A percentile compares a stretch with the other conserved stretches of the same genome.
phyloP scores from a whole-genome alignment of 495 filamentous ascomycete genomes.

The Xylaria cubensis region DNA sequence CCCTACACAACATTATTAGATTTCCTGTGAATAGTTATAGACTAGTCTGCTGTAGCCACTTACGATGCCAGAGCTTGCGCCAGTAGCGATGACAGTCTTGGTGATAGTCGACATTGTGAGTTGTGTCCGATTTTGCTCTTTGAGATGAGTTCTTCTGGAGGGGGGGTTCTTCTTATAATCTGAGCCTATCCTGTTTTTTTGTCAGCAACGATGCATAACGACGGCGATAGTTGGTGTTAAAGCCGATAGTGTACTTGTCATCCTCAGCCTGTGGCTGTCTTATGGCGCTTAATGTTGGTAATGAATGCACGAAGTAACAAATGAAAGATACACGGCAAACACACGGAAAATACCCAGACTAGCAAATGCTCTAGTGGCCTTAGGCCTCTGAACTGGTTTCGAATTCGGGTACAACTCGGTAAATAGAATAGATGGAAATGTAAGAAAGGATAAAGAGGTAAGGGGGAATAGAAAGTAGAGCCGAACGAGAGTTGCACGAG shows the following conservation, averaged over 20 bases:
- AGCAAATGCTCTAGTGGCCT: not conserved
- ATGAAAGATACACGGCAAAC: not conserved
- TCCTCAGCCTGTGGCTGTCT: not conserved
- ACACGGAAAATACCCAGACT: not conserved
- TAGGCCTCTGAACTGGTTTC: not conserved
- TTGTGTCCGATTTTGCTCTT: not conserved
- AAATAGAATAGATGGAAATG: too few relatives aligned
- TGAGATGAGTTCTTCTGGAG: not conserved
- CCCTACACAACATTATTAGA: slow-evolving; percentile 40
- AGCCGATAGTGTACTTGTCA: not conserved
- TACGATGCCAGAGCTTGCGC: slow-evolving; percentile 53
- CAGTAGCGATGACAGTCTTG: slow-evolving; percentile 55
- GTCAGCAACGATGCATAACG: slow-evolving; percentile 5
- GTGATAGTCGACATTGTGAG: slow-evolving; percentile 41
- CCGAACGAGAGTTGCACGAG: too few relatives aligned
- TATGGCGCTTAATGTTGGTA: not conserved
- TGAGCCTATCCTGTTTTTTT: slow-evolving; percentile 1
- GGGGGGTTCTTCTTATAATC: slow-evolving; percentile 12
- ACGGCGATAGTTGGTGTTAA: slow-evolving; percentile 26
- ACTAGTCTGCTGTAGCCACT: not conserved
- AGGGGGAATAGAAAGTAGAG: too few relatives aligned
- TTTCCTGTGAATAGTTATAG: not conserved
- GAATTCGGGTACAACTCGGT: too few relatives aligned
- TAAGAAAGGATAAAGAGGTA: too few relatives aligned
- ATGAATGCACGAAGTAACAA: not conserved